These are phyloP conservation scores for Aphanomyces astaci DNA, from an alignment of 352 stramenopile species.

Conservation along the genomic window DNA sequence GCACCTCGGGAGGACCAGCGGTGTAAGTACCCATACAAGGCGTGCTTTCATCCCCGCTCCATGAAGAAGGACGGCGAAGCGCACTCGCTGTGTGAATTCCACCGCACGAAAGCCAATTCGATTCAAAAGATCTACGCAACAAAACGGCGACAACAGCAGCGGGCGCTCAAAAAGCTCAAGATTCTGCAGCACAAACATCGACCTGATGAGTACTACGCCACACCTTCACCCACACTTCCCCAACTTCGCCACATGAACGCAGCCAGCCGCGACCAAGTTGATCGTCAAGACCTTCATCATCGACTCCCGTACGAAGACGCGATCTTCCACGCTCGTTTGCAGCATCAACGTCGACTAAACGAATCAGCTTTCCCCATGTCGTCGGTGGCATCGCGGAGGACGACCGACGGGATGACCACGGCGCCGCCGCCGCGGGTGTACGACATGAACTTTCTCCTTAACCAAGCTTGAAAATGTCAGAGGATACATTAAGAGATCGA, in stretches of 20 bases:
- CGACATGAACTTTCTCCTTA: not conserved
- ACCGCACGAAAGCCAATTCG: conserved; percentile 43
- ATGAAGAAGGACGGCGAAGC: conserved; percentile 56
- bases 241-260: too few relatives aligned
- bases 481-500: not conserved
- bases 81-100: conserved; percentile 58
- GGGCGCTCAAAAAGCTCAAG: conserved; percentile 21
- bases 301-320: not conserved
- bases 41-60: conserved; percentile 35
- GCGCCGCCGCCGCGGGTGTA: not conserved
- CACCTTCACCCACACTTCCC: not conserved
- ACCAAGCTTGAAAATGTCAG: not conserved
- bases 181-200: conserved; percentile 9
- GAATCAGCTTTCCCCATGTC: not conserved
- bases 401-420: too few relatives aligned
- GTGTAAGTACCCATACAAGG: conserved; percentile 33
- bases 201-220: not conserved
- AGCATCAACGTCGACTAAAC: not conserved
- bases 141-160: conserved; percentile 32
- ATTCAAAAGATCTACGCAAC: conserved; percentile 55
- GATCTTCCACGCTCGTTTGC: not conserved
- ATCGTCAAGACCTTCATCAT: too few relatives aligned
- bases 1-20: not conserved
- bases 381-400: not conserved
- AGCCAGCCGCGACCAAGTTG: too few relatives aligned